Base-by-base conservation (phyloP, 1,139 yeast species). In the Suhomyces terraborum region DNA sequence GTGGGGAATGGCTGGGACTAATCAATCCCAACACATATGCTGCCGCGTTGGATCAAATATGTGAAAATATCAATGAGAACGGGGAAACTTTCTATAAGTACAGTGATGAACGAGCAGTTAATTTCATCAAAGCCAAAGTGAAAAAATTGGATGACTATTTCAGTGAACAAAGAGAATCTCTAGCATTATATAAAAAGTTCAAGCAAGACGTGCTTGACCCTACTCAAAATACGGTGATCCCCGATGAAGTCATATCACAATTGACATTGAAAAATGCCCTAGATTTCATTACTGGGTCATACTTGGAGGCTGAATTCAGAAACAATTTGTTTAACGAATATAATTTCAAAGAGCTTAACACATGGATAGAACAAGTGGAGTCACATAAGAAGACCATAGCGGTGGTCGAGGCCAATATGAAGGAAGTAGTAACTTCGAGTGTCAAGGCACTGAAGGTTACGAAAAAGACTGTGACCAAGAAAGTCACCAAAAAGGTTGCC, bases 61-160 rank as follows among this genome's bases (percentile, higher is more conserved):
- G 80, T 47, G 83, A 79, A 12, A 52, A 53, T 0, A 60, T 79
- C 2, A 63, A 56, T 18, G 82, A 79, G 49, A 72, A 67, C 32
- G 80, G 66, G 9, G 82, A 76, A 35, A 40, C 36, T 1, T 82
- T 76, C 52, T 80, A 69, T 55, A 76, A 72, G 50, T 66, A 73
- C 14, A 65, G 74, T 4, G 37, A 52, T 3, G 52, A 49, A 0
- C 73, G 67, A 43, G 62, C 73, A 1, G 40, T 65, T 3, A 47
- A 45, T 1, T 69, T 57, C 44, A 48, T 80, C 5, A 54, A 61
- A 23, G 26, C 23, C 0, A 75, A 66, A 43, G 59, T 73, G 1
- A 46, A 50, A 0, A 48, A 50, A 7, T 54, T 79, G 4, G 50
- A 54, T 2, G 32, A 41, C 1, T 56, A 55, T 23, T 62, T 77